Evolutionary conservation across 73 alveolate species (phyloP).

Genomic region (Paraurostyla sp.): DNA sequence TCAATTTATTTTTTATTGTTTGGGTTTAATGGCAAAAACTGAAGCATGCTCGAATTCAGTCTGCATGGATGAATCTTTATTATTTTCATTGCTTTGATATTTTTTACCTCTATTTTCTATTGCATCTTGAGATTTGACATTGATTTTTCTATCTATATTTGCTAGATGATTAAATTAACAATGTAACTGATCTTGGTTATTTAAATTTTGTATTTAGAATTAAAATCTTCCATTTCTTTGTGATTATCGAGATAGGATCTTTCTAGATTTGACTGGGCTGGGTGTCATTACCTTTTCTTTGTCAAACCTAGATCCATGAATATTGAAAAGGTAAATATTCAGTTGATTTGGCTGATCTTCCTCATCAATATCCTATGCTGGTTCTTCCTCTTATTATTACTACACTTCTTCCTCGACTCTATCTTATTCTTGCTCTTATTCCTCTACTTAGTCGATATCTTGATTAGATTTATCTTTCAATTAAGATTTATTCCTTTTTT

Average conservation of each 20-base stretch:
- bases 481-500: too few relatives aligned
- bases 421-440: neutral
- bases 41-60: constrained; percentile 8
- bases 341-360: neutral
- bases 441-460: neutral
- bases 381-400: neutral
- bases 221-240: neutral
- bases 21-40: too few relatives aligned
- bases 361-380: constrained; percentile 7
- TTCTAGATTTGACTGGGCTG: neutral
- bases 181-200: neutral
- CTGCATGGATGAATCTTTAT: neutral
- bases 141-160: neutral
- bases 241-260: too few relatives aligned
- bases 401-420: neutral
- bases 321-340: neutral
- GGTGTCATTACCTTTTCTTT: constrained; percentile 6
- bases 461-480: too few relatives aligned
- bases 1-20: too few relatives aligned
- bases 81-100: neutral
- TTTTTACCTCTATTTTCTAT: neutral
- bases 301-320: neutral
- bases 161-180: too few relatives aligned
- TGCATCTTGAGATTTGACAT: neutral
- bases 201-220: neutral